Conservation (phyloP, 1,284 basidiomycete genomes). For the Ganoderma lucidum region DNA sequence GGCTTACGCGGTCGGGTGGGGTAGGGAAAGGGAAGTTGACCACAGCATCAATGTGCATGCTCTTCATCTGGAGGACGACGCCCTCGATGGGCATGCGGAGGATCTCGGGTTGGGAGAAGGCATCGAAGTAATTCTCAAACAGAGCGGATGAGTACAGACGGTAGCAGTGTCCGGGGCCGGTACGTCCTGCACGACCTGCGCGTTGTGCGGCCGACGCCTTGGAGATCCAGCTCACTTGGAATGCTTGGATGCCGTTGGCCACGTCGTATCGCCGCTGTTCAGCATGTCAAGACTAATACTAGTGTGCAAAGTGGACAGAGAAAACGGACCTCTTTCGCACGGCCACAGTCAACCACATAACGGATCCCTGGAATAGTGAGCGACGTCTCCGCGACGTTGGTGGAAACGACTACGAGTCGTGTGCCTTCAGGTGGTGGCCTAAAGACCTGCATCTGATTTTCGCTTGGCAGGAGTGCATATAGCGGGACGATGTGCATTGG, state of each 20-base stretch:
- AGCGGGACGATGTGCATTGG: conserved; percentile 79
- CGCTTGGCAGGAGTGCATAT: conserved; percentile 76
- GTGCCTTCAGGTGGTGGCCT: conserved; percentile 66
- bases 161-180: conserved; percentile 84
- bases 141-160: conserved; percentile 79
- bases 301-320: too few species aligned
- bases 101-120: conserved; percentile 93
- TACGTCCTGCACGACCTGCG: conserved; percentile 80
- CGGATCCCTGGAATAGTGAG: conserved; percentile 81
- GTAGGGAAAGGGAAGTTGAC: conserved; percentile 99
- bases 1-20: conserved; percentile 83
- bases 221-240: conserved; percentile 79
- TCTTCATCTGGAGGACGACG: conserved; percentile 98
- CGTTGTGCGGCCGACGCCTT: conserved; percentile 81
- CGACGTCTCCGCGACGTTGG: conserved; percentile 84
- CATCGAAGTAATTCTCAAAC: conserved; percentile 91
- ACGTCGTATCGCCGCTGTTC: conserved; percentile 64
- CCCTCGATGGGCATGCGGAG: conserved; percentile 97
- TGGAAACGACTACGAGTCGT: conserved; percentile 77
- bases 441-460: conserved; percentile 82
- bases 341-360: conserved; percentile 82
- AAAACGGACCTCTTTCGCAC: conserved; percentile 75
- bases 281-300: conserved; percentile 10
- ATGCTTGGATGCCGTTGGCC: conserved; percentile 71
- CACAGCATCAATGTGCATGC: conserved; percentile 98